Evolutionary conservation across 1,284 basidiomycete genomes (phyloP).

Genomic region (Rhodotorula sp.): DNA sequence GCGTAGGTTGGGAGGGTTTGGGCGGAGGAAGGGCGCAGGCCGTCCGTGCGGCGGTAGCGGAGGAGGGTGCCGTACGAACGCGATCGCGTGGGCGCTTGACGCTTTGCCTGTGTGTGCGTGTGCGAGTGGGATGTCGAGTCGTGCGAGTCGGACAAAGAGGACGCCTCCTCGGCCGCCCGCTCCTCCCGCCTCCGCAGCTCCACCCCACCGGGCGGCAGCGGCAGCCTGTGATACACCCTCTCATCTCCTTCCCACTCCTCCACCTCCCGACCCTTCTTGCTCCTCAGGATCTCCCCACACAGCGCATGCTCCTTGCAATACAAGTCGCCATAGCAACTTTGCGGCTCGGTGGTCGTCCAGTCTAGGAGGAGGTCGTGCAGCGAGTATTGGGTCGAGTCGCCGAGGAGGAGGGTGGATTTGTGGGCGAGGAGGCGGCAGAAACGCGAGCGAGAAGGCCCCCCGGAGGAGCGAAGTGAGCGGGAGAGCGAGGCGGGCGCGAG

Average conservation of each 20-base stretch:
- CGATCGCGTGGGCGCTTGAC: background rate
- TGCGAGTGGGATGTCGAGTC: background rate
- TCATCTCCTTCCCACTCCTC: slow-evolving; percentile 39
- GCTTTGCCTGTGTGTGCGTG: background rate
- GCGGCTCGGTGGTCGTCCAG: slow-evolving; percentile 40
- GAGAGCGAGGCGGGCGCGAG: background rate
- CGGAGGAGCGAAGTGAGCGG: background rate
- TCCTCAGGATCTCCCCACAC: slow-evolving; percentile 37
- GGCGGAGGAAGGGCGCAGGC: slow-evolving; percentile 28
- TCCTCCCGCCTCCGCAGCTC: background rate
- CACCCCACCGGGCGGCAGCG: slow-evolving; percentile 20
- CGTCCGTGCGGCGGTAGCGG: slow-evolving; percentile 45
- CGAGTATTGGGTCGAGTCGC: slow-evolving; percentile 43
- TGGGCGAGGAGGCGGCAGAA: slow-evolving; percentile 43
- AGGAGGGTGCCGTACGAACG: slow-evolving; percentile 41
- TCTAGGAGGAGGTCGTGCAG: slow-evolving; percentile 47
- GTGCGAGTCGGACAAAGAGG: background rate
- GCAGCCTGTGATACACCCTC: slow-evolving; percentile 38
- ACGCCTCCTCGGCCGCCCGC: background rate
- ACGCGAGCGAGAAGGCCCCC: slow-evolving; percentile 18
- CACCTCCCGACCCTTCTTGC: background rate
- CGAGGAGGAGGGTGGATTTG: slow-evolving; percentile 44
- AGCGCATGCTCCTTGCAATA: slow-evolving; percentile 46
- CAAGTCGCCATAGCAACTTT: slow-evolving; percentile 45
- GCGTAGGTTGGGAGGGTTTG: slow-evolving; percentile 33